phyloP scores from a whole-genome alignment of 2,329 filamentous ascomycete species.

The Aspergillus quadrilineatus region DNA sequence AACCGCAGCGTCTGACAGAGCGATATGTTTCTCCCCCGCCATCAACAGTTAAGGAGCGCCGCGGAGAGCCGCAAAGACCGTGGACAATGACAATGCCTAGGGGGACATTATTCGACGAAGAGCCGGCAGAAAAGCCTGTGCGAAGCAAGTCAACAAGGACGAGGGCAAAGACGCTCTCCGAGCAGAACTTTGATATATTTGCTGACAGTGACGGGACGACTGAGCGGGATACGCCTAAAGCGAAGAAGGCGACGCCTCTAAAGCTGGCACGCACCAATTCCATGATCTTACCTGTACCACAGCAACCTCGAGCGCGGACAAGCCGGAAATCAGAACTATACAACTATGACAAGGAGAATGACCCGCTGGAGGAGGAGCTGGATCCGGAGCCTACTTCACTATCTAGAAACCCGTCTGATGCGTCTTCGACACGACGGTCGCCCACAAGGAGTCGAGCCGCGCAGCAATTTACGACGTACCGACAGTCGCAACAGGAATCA shows the following conservation, averaged over 20 bases:
- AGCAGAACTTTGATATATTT: slow-evolving; percentile 32
- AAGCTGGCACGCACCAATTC: slow-evolving; percentile 35
- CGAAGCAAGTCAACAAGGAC: slow-evolving; percentile 21
- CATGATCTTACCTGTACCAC: slow-evolving; percentile 30
- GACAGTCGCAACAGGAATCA: slow-evolving; percentile 19
- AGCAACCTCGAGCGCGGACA: slow-evolving; percentile 23
- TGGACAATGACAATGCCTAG: slow-evolving; percentile 5
- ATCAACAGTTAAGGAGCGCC: not conserved
- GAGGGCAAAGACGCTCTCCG: slow-evolving; percentile 19
- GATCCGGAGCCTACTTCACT: slow-evolving; percentile 13
- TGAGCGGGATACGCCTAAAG: slow-evolving; percentile 22
- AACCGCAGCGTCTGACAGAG: slow-evolving; percentile 3
- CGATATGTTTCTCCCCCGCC: slow-evolving; percentile 5
- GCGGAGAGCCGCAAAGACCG: slow-evolving; percentile 8
- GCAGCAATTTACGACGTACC: slow-evolving; percentile 21
- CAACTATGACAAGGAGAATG: slow-evolving; percentile 38
- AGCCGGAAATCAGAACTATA: slow-evolving; percentile 29
- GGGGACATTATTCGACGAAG: slow-evolving; percentile 10
- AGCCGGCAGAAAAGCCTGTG: slow-evolving; percentile 12
- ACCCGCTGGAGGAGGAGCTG: slow-evolving; percentile 24
- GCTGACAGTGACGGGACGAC: slow-evolving; percentile 25
- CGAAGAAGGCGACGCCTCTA: slow-evolving; percentile 28
- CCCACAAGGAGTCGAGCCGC: slow-evolving; percentile 20
- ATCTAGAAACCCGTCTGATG: slow-evolving; percentile 24
- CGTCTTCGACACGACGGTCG: slow-evolving; percentile 20